Evolutionary conservation across 768 basidiomycete genomes (phyloP), one percentile per base, ranked within the genome.

Genomic region (Kwoniella dejecticola): DNA sequence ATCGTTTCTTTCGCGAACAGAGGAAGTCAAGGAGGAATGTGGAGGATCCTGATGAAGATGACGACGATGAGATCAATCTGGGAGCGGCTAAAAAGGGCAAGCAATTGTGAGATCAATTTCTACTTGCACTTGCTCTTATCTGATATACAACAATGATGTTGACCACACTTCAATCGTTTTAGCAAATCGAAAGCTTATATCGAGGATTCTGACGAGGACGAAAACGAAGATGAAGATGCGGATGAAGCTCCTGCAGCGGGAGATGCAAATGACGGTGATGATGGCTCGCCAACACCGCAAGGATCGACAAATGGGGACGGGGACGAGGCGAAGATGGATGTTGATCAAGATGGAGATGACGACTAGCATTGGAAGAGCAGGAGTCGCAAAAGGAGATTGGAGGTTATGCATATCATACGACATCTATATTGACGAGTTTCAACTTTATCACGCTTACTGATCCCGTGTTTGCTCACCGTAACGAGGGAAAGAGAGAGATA

Each of bases 101-200:
- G 52, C 49, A 55, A 52, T 65, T 60, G 63, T 68, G 46, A 31
- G 67, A n/a, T n/a, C n/a, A n/a, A n/a, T 60, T 19, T 33, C 33
- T 45, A 46, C 24, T 42, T 27, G 27, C 41, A 53, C n/a, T 48
- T 17, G 6, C 33, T n/a, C 23, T 19, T 23, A 3, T 50, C 21
- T 19, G 23, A 57, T 19, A 21, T 10, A 19, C 2, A 29, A 4
- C 7, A 15, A 15, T 15, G 15, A 7, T 36, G 33, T 15, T 29
- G 23, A 38, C n/a, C 17, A 7, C 3, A 31, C 26, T 50, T 42
- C 11, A 12, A 13, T 27, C 2, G 3, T 31, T n/a, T 19, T 63
- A 93, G 91, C 74, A 94, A 93, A 83, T 92, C 89, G 72, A 91
- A 90, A 79, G 91, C 87, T 70, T 84, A 86, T 77, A 85, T 95